Evolutionary conservation across 148 eudicot genomes (phyloP), one percentile per base, ranked within the genome.

Genomic region (Limonium bicolor): DNA sequence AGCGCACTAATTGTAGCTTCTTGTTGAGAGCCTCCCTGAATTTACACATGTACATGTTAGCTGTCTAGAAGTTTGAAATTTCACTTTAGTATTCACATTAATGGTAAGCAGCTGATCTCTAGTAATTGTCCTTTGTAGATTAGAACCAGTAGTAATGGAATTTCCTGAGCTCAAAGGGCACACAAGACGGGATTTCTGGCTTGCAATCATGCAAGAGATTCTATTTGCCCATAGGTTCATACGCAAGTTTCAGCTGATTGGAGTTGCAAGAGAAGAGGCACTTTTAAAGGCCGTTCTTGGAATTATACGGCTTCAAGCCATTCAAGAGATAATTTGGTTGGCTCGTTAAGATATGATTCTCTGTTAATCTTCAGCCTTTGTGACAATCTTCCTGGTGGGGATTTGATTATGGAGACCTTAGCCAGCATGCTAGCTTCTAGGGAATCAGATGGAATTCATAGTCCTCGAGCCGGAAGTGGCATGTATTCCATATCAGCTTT

Each of bases 111-210:
- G n/a, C 20, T 55, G 28, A 24, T 37, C 17, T 58, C 58, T 49
- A 20, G 30, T 19, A 25, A 26, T 35, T 39, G 43, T 40, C 53
- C 14, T 60, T 20, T 70, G 67, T 59, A 88, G 97, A 64, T 53
- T 80, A 48, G 93, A 88, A 53, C 94, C 92, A 17, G 72, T 77
- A 51, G 38, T 83, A 16, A 69, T 84, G 94, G 95, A 88, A 68
- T 80, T 88, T 57, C 97, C 97, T 41, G 94, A 88, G 76, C 86
- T 88, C 18, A 88, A 88, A 72, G 97, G 97, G 39, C 94, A 88
- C 58, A 60, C 76, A 42, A 90, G 94, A 39, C 83, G 97, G 55
- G 93, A 88, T 61, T 88, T 80, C 63, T 88, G 95, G 94, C 60
- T 88, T 41, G 81, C 92, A 25, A 69, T 80, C 51, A 80, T 84